phyloP scores from a whole-genome alignment of 768 basidiomycete species.

The Amanita polypyramis region DNA sequence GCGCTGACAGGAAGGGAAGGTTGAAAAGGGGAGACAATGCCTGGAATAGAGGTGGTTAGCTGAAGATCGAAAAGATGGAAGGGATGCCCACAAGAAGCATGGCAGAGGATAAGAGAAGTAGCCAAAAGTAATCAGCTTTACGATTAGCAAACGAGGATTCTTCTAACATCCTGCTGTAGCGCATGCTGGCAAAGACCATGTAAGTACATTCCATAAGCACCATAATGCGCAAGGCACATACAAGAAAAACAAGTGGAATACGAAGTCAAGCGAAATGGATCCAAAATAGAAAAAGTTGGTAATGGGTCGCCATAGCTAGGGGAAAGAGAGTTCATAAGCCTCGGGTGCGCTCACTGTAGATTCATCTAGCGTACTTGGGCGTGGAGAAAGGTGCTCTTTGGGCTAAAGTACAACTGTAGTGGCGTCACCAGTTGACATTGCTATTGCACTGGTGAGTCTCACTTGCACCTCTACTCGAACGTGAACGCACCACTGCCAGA shows the following conservation, averaged over 20 bases:
- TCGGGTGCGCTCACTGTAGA: background rate
- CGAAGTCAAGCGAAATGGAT: slow-evolving; percentile 82
- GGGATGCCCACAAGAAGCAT: slow-evolving; percentile 62
- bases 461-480: background rate
- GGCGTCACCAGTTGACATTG: slow-evolving; percentile 91
- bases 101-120: slow-evolving; percentile 71
- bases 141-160: slow-evolving; percentile 90
- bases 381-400: slow-evolving; percentile 74
- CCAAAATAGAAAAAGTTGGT: slow-evolving; percentile 98
- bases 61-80: background rate
- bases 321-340: slow-evolving; percentile 8
- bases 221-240: slow-evolving; percentile 26
- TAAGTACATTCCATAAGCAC: background rate
- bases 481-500: slow-evolving; percentile 68
- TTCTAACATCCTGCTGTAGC: slow-evolving; percentile 94
- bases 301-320: slow-evolving; percentile 74
- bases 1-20: slow-evolving; percentile 87
- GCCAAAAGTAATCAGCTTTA: slow-evolving; percentile 93
- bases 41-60: slow-evolving; percentile 23
- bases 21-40: slow-evolving; percentile 80
- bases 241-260: slow-evolving; percentile 99
- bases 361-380: slow-evolving; percentile 41
- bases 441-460: slow-evolving; percentile 28
- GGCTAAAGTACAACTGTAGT: slow-evolving; percentile 88
- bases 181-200: slow-evolving; percentile 10